Evolutionary conservation across 1,284 basidiomycete species (phyloP).

Genomic region (Golubevia pallescens): DNA sequence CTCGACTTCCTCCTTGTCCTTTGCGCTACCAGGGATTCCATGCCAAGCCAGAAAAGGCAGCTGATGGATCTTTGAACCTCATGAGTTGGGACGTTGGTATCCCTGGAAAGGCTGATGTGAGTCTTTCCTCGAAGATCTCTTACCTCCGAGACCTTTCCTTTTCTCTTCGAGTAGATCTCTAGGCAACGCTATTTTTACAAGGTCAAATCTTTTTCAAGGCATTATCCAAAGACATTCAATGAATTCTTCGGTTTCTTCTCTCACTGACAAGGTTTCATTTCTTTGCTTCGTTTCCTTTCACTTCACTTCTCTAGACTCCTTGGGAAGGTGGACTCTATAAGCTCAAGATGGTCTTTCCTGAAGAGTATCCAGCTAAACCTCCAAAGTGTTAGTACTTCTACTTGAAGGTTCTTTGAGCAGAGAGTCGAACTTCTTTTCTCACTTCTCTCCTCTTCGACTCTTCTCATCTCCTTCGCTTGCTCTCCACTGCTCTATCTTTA

Average conservation of each 20-base stretch:
- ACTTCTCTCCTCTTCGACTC: neutral
- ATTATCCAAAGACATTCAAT: too few relatives aligned
- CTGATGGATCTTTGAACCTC: constrained; percentile 92
- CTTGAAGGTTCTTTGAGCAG: neutral
- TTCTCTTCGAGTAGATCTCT: too few relatives aligned
- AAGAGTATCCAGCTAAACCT: constrained; percentile 91
- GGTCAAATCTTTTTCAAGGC: too few relatives aligned
- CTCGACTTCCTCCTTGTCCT: neutral
- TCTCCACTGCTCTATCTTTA: constrained; percentile 66
- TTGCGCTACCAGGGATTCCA: constrained; percentile 82
- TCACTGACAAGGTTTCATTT: neutral
- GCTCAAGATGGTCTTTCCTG: constrained; percentile 89
- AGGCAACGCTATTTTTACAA: constrained; percentile 71
- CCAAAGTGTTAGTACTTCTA: constrained; percentile 77
- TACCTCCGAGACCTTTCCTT: too few relatives aligned
- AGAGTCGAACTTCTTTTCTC: constrained; percentile 8
- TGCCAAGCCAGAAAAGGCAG: constrained; percentile 84
- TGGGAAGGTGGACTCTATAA: constrained; percentile 97
- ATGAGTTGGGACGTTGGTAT: constrained; percentile 94
- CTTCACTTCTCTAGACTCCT: constrained; percentile 76
- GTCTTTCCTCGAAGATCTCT: constrained; percentile 17
- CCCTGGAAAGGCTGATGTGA: constrained; percentile 65
- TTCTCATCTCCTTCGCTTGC: constrained; percentile 3
- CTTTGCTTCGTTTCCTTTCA: too few relatives aligned
- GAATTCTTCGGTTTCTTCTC: too few relatives aligned